Conservation (phyloP, 805 yeast species). For the Spathaspora sp. region DNA sequence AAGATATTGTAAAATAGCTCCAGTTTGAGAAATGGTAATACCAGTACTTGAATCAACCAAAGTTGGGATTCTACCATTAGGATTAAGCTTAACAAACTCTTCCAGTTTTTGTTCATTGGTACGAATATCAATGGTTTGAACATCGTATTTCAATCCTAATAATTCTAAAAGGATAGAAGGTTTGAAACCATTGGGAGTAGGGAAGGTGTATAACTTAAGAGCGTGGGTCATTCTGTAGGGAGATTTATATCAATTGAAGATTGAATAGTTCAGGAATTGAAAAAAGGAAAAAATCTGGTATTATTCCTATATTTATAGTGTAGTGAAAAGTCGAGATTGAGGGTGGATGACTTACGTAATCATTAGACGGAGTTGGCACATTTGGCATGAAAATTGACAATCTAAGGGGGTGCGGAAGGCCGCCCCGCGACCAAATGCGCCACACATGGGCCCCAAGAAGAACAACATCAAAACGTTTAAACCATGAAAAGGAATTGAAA, state of each 20-base stretch:
- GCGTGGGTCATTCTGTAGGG: not conserved
- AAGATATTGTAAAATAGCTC: constrained; percentile 57
- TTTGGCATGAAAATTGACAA: too few relatives aligned
- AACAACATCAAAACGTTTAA: too few relatives aligned
- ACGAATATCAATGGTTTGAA: constrained; percentile 37
- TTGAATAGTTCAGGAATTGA: not conserved
- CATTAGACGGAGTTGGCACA: not conserved
- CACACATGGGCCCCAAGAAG: too few relatives aligned
- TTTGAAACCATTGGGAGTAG: constrained; percentile 47
- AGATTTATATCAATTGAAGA: not conserved
- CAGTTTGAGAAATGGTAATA: constrained; percentile 52
- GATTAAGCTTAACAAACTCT: constrained; percentile 55
- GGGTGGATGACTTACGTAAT: too few relatives aligned
- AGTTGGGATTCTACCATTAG: constrained; percentile 64
- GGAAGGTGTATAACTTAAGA: constrained; percentile 16
- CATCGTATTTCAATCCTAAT: constrained; percentile 39
- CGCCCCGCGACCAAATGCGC: too few relatives aligned
- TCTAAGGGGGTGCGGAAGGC: too few relatives aligned
- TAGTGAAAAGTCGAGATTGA: not conserved
- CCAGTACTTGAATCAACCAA: constrained; percentile 42
- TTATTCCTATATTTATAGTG: not conserved
- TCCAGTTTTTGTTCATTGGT: constrained; percentile 49
- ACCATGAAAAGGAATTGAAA: too few relatives aligned
- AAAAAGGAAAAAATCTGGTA: not conserved
- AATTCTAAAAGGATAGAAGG: constrained; percentile 38